phyloP scores from a whole-genome alignment of 371 early-diverging fungal genomes.

The Catenaria anguillulae region DNA sequence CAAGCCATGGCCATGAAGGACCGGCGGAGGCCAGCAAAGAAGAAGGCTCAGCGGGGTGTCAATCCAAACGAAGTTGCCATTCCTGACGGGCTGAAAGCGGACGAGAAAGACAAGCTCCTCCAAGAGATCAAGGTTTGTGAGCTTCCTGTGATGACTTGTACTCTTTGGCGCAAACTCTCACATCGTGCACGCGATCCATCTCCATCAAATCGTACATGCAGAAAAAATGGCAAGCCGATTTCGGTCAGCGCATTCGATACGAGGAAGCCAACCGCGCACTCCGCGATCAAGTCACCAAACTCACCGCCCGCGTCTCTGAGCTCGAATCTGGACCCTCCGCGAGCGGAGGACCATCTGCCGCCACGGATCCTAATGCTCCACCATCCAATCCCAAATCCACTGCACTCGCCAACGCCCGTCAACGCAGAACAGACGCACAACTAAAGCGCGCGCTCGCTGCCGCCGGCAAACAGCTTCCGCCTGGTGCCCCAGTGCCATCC shows the following conservation, averaged over 20 bases:
- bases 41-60: not conserved
- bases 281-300: constrained; percentile 5
- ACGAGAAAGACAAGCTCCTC: not conserved
- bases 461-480: not conserved
- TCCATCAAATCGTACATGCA: not conserved
- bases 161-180: not conserved
- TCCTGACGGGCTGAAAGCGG: not conserved
- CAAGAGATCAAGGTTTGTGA: constrained; percentile 6
- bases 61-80: not conserved
- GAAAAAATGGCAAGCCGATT: constrained; percentile 8
- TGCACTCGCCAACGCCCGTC: too few species aligned
- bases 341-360: too few species aligned
- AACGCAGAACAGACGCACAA: too few species aligned
- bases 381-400: too few species aligned
- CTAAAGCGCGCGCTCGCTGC: too few species aligned
- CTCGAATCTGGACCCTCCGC: not conserved
- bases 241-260: constrained; percentile 5
- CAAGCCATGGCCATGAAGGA: constrained; percentile 1
- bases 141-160: not conserved
- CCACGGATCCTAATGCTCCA: too few species aligned
- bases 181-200: too few species aligned
- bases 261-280: constrained; percentile 6
- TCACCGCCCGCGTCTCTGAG: not conserved
- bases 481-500: not conserved
- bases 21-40: not conserved